Evolutionary conservation across 345 rosid species (phyloP).

Genomic region (Gossypioides kirkii): DNA sequence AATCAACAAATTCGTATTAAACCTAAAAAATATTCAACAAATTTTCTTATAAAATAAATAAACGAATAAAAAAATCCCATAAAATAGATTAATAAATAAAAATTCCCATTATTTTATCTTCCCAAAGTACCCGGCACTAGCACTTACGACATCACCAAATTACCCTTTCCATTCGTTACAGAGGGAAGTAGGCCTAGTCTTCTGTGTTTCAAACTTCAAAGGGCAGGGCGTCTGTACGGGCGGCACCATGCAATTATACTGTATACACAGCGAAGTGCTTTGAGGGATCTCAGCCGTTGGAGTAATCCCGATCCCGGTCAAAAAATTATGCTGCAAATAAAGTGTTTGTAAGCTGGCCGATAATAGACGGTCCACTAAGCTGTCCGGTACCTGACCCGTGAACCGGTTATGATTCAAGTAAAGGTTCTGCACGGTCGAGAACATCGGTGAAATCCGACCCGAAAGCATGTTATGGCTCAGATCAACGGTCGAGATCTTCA

Average conservation of each 20-base stretch:
- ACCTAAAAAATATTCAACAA: neutral
- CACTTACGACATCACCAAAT: neutral
- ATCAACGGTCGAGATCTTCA: slow-evolving; percentile 63
- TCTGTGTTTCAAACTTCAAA: slow-evolving; percentile 67
- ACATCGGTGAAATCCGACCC: slow-evolving; percentile 68
- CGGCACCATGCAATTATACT: slow-evolving; percentile 93
- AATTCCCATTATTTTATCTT: neutral
- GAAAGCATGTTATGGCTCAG: slow-evolving; percentile 76
- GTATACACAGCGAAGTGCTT: slow-evolving; percentile 78
- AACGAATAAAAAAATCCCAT: neutral
- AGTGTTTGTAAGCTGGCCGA: slow-evolving; percentile 58
- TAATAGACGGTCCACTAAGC: slow-evolving; percentile 74
- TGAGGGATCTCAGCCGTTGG: slow-evolving; percentile 85
- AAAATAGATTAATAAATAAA: neutral
- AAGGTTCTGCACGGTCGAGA: slow-evolving; percentile 77
- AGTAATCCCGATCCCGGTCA: slow-evolving; percentile 83
- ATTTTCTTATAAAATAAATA: slow-evolving; percentile 1
- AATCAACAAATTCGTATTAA: no score
- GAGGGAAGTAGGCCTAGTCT: slow-evolving; percentile 71
- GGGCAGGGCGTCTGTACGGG: slow-evolving; percentile 92
- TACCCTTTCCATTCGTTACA: slow-evolving; percentile 67
- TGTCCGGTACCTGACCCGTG: slow-evolving; percentile 68
- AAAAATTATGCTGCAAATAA: slow-evolving; percentile 81
- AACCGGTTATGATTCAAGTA: slow-evolving; percentile 89
- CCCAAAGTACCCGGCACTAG: slow-evolving; percentile 7